Evolutionary conservation across 23 red algal species (phyloP), one percentile per base, ranked within the genome.

Genomic region (Gracilaria vermiculophylla): DNA sequence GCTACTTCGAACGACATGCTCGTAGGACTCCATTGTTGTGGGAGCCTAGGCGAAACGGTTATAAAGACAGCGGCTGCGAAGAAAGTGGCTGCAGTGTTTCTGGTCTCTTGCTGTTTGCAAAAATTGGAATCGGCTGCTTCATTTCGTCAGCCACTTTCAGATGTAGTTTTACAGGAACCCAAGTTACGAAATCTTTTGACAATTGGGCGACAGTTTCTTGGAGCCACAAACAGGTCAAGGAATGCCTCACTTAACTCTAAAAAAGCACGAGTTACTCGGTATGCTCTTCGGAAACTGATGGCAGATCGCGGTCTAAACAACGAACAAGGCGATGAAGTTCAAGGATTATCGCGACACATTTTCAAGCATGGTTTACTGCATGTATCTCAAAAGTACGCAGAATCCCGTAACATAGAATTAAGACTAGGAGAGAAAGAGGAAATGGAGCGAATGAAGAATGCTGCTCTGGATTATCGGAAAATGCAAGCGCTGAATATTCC

Each of bases 51-150:
- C 19, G 85, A 90, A 47, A 24, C 24, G 5, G 12, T 90, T 7
- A 24, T 90, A 5, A n/a, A 78, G 55, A n/a, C 20, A 37, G 71
- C 85, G 23, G 70, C 21, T 24, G 35, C 28, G 7, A 43, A 48
- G 3, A 8, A 45, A 20, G 85, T 54, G 17, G 50, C 70, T 9
- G 85, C 85, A 10, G 71, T 90, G 28, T 51, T 62, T 53, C 85
- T 90, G 20, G 85, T 90, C 25, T 90, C 85, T 20, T 90, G 85
- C 55, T 90, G 85, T 44, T 37, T 79, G 35, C 85, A 90, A 42
- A 90, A 90, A 36, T 36, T 90, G 16, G 5, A 2, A 19, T 28
- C 64, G 29, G 35, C 39, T 41, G 52, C 40, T 2, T 21, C 66
- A 62, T 72, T 62, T 64, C 69, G 85, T 20, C 17, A 49, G 16